phyloP scores from a whole-genome alignment of 352 stramenopile species.

The Globisporangium heterothallicum region DNA sequence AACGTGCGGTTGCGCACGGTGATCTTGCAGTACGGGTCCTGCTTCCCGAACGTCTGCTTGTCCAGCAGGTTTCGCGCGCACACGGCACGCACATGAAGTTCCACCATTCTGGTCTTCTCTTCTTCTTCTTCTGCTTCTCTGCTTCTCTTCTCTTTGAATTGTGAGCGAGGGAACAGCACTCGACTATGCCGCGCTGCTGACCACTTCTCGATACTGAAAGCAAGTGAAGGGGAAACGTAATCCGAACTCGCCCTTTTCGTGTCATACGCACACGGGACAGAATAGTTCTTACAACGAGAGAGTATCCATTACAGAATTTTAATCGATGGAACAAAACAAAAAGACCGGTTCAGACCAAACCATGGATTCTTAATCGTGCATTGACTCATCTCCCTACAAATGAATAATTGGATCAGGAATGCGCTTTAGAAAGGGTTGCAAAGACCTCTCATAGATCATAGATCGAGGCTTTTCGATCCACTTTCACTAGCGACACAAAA shows the following conservation, averaged over 20 bases:
- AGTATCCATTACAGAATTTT: not conserved
- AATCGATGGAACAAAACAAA: not conserved
- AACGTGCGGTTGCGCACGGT: slow-evolving; percentile 50
- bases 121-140: slow-evolving; percentile 1
- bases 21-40: slow-evolving; percentile 81
- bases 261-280: not conserved
- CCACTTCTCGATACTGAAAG: not conserved
- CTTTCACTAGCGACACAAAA: no score
- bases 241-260: no score
- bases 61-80: slow-evolving; percentile 75
- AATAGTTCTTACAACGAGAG: not conserved
- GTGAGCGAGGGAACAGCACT: not conserved
- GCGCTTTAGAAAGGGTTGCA: not conserved
- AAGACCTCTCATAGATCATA: not conserved
- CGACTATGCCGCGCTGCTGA: not conserved
- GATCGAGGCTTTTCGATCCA: no score
- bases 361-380: not conserved
- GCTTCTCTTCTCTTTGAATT: not conserved
- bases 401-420: no score
- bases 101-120: slow-evolving; percentile 23
- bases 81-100: slow-evolving; percentile 76
- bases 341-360: no score
- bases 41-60: slow-evolving; percentile 83
- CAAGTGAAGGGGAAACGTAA: not conserved
- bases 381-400: no score